Conservation (phyloP, 495 filamentous ascomycete species). For the Terfezia boudieri region DNA sequence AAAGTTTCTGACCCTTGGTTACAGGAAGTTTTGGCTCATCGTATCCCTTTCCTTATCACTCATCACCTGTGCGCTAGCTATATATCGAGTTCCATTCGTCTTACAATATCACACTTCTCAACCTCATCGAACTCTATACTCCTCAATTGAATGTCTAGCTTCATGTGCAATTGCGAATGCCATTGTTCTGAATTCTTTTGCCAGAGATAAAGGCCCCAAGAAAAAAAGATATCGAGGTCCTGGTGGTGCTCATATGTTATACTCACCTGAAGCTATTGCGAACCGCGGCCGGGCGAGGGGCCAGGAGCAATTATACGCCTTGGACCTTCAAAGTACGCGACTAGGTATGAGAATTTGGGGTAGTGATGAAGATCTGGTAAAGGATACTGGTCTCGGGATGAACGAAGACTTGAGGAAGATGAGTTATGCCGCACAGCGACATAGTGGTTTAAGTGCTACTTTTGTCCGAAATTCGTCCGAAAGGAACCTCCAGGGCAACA, state of each 20-base stretch:
- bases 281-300: constrained; percentile 26
- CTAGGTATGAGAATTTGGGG: constrained; percentile 42
- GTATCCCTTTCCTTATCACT: constrained; percentile 65
- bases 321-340: not conserved
- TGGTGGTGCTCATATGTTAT: constrained; percentile 30
- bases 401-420: not conserved
- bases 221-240: constrained; percentile 49
- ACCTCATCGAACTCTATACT: constrained; percentile 51
- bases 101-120: constrained; percentile 40
- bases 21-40: constrained; percentile 41
- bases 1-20: constrained; percentile 10
- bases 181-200: constrained; percentile 59
- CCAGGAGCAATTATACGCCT: not conserved
- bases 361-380: constrained; percentile 58
- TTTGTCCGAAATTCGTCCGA: not conserved
- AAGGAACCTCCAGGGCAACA: not conserved
- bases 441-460: not conserved
- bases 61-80: constrained; percentile 46
- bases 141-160: constrained; percentile 56
- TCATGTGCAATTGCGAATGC: constrained; percentile 57
- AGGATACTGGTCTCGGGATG: constrained; percentile 44
- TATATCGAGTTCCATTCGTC: constrained; percentile 54
- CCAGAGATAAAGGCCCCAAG: constrained; percentile 56
- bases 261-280: constrained; percentile 23
- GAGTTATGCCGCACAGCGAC: not conserved